Evolutionary conservation across 768 basidiomycete species (phyloP), one percentile per base, ranked within the genome.

Genomic region (Amanita rimosa): DNA sequence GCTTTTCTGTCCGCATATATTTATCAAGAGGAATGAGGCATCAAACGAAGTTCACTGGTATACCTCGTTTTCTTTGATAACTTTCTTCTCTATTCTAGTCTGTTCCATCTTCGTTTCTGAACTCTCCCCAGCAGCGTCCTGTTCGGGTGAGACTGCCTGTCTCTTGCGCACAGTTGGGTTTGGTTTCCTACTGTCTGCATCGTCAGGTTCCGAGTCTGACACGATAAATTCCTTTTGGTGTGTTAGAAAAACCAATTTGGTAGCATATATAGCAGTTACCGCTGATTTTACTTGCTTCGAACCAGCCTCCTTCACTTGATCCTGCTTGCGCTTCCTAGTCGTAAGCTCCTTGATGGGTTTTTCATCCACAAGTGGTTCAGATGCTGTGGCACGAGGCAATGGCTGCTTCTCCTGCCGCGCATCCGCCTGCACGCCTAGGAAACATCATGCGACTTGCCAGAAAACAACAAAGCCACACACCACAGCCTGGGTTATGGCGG

Each of bases 401-500:
- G 36, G 24, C 31, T 41, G 38, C 24, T 34, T 39, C 29, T 48
- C 45, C 11, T 29, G 17, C 31, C 47, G 45, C 24, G 38, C 51
- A 41, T 52, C 48, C 22, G 49, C 39, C 38, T 45, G 35, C 21
- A 44, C 42, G 26, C 46, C n/a, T 39, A 31, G 49, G 40, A 59
- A 24, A 33, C 37, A 53, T 59, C 42, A 24, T 36, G 35, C 21
- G 17, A 35, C 21, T 24, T 36, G 41, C 17, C 17, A n/a, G 19
- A 38, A 55, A 50, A 34, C 24, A 48, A 14, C n/a, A 53, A 4
- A 17, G 17, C 8, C 16, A 31, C 63, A 29, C 46, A 72, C 69
- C 57, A 71, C 42, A n/a, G 67, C 66, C 11, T 60, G 61, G n/a
- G 59, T 56, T 22, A 68, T 68, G 3, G 66, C 68, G 8, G 57